Conservation (phyloP, 768 basidiomycete species). For the Royoungia palumana region DNA sequence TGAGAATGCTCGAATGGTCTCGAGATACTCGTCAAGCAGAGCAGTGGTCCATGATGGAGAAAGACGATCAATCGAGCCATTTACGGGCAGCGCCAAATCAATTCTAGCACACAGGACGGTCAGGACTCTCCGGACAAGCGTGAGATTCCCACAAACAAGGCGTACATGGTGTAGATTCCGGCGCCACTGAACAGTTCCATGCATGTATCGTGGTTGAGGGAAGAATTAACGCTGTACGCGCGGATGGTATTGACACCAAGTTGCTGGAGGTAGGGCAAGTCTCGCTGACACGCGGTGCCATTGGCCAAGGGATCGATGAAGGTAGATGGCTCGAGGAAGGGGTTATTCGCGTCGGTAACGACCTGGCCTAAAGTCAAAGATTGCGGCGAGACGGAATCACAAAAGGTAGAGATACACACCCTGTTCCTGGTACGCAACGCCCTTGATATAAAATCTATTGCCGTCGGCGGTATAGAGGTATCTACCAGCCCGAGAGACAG, state of each 20-base stretch:
- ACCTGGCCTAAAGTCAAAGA: slow-evolving; percentile 29
- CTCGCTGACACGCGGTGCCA: slow-evolving; percentile 64
- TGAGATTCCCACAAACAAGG: slow-evolving; percentile 6
- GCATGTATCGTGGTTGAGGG: slow-evolving; percentile 81
- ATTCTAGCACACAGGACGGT: slow-evolving; percentile 47
- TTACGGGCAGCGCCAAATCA: slow-evolving; percentile 79
- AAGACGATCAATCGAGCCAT: slow-evolving; percentile 78
- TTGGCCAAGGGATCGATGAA: slow-evolving; percentile 80
- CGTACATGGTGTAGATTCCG: slow-evolving; percentile 88
- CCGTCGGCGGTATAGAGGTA: slow-evolving; percentile 81
- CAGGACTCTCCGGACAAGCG: slow-evolving; percentile 6
- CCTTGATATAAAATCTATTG: slow-evolving; percentile 83
- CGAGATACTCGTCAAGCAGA: slow-evolving; percentile 72
- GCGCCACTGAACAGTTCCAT: slow-evolving; percentile 75
- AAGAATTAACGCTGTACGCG: slow-evolving; percentile 82
- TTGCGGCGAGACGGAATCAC: neutral
- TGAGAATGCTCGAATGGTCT: slow-evolving; percentile 74
- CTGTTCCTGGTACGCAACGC: slow-evolving; percentile 81
- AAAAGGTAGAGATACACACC: slow-evolving; percentile 39
- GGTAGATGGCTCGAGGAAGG: slow-evolving; percentile 67
- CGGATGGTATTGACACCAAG: slow-evolving; percentile 81
- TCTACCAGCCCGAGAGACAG: slow-evolving; percentile 66
- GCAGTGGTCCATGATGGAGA: slow-evolving; percentile 78
- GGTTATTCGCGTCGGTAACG: slow-evolving; percentile 48
- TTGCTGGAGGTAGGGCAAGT: slow-evolving; percentile 71